A percentile compares a stretch with the other conserved stretches of the same genome.
Conservation (phyloP, 1,284 basidiomycete genomes). For the Phylloboletellus chloephorus region DNA sequence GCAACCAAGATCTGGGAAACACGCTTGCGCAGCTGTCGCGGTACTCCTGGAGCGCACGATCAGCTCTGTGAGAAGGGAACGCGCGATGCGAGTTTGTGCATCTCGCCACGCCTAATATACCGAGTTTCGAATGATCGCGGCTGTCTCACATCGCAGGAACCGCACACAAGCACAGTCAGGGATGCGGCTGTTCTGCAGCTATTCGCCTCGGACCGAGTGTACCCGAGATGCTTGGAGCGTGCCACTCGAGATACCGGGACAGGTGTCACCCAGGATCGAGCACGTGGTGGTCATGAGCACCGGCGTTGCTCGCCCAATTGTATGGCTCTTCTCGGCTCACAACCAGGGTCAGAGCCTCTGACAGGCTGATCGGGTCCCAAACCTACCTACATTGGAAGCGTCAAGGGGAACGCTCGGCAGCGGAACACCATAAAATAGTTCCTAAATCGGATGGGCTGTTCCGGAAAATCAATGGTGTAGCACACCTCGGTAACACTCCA, state of each 20-base stretch:
- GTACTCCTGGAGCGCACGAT: no score
- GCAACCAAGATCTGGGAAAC: no score
- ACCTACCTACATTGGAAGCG: constrained; percentile 21
- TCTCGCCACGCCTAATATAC: constrained; percentile 38
- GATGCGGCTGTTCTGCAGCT: constrained; percentile 49
- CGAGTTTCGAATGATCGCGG: constrained; percentile 5
- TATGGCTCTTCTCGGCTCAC: constrained; percentile 12
- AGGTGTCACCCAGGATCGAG: constrained; percentile 9
- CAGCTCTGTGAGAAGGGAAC: constrained; percentile 46
- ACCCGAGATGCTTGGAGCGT: constrained; percentile 45
- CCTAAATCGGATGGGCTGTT: constrained; percentile 17
- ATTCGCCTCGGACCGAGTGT: constrained; percentile 52
- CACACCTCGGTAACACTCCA: constrained; percentile 21
- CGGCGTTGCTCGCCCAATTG: constrained; percentile 12
- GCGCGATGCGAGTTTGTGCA: constrained; percentile 45
- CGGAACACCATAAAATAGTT: constrained; percentile 22
- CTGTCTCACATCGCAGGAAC: constrained; percentile 40
- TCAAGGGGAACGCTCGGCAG: constrained; percentile 25
- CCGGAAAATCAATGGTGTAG: constrained; percentile 20
- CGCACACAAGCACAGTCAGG: constrained; percentile 68
- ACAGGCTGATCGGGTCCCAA: no score
- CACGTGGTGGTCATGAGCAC: constrained; percentile 23
- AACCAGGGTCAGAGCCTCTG: constrained; percentile 18
- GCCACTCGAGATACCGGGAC: constrained; percentile 19
- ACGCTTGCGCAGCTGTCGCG: no score